Conservation (phyloP, 1,139 yeast species). For the Zygosaccharomyces sapae region DNA sequence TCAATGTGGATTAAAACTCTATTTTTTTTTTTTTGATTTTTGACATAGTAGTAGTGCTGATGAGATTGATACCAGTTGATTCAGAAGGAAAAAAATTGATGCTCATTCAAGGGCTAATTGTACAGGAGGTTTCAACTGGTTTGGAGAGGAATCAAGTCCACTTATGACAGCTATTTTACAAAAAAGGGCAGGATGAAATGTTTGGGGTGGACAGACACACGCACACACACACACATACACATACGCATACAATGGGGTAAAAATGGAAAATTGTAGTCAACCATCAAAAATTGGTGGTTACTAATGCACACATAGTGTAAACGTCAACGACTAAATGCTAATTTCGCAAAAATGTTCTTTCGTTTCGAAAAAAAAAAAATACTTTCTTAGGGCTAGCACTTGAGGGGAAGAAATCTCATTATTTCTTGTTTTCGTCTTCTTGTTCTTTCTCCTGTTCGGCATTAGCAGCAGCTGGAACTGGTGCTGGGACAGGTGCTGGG, state of each 20-base stretch:
- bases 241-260: neutral
- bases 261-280: neutral
- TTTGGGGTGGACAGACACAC: neutral
- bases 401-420: neutral
- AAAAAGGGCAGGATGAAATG: neutral
- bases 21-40: neutral
- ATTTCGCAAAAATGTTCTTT: neutral
- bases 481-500: conserved; percentile 1
- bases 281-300: neutral
- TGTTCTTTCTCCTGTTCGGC: neutral
- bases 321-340: neutral
- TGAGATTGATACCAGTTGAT: neutral
- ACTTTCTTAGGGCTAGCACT: neutral
- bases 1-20: neutral
- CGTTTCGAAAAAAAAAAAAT: neutral
- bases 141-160: neutral
- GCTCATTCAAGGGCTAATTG: neutral
- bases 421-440: conserved; percentile 2
- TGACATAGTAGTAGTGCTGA: neutral
- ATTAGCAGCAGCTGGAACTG: neutral
- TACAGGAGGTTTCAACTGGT: neutral
- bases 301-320: neutral
- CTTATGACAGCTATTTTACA: conserved; percentile 2
- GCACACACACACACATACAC: neutral
- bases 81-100: neutral